Evolutionary conservation across 495 filamentous ascomycete species (phyloP), one percentile per base, ranked within the genome.

Genomic region (Tuber aestivum): DNA sequence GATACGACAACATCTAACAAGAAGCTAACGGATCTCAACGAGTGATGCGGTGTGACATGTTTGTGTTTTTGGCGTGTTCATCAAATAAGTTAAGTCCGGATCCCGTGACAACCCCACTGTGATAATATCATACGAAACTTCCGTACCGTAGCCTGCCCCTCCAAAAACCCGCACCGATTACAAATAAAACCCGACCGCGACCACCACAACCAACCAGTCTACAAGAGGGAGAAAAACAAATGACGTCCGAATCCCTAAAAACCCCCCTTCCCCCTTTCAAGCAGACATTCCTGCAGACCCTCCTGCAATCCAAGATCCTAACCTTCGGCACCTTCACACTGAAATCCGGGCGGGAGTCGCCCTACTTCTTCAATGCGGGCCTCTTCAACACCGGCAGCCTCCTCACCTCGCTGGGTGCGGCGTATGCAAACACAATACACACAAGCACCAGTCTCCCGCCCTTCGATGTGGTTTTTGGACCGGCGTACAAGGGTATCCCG

Each of bases 301-400:
- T 93, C 83, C 87, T 95, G 81, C 84, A 86, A 50, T 90, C 90
- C 84, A 89, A 89, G 75, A 90, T 93, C 84, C 90, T 97, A 75
- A 91, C 91, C 65, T 97, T 99, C 86, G 95, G 95, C 83, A 90
- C 88, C 80, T 97, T 91, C 87, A 90, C 89, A 74, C 88, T 99
- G 78, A 99, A 99, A 85, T 97, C 94, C 74, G 91, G 92, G 79
- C 94, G 95, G 78, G 88, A 90, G 81, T 97, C 94, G 10, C 94
- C 95, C n/a, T 97, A 98, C 89, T 97, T 99, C 89, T 97, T 98
- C 91, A 96, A 95, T 85, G 93, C 94, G 27, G 93, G 93, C 44
- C 88, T 91, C 79, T 94, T 97, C 86, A 91, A 94, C 86, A 89
- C 88, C 37, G 91, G 90, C 40, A 85, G 89, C 75, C 88, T 97